Conservation (phyloP, 495 filamentous ascomycete species). For the Penicillium lagena region DNA sequence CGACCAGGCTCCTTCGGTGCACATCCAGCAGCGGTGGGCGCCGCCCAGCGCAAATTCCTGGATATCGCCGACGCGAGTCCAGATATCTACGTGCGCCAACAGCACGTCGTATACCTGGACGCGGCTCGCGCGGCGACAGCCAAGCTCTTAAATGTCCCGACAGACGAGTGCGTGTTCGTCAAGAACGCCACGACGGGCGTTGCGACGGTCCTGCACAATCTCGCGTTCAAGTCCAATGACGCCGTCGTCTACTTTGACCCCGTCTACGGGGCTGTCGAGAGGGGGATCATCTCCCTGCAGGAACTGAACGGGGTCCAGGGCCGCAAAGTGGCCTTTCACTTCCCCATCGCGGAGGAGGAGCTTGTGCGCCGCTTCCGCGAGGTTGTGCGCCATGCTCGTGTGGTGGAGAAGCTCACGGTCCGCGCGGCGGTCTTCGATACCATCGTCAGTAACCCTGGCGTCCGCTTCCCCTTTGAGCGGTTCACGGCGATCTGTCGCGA, state of each 20-base stretch:
- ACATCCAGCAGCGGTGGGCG: slow-evolving; percentile 54
- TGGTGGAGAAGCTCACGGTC: slow-evolving; percentile 37
- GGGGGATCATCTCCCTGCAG: slow-evolving; percentile 58
- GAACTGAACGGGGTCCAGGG: slow-evolving; percentile 46
- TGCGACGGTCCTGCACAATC: slow-evolving; percentile 71
- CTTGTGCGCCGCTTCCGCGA: slow-evolving; percentile 47
- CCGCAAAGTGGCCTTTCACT: slow-evolving; percentile 38
- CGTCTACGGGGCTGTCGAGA: slow-evolving; percentile 71
- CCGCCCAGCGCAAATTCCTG: slow-evolving; percentile 52
- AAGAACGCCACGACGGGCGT: slow-evolving; percentile 76
- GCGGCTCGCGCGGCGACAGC: slow-evolving; percentile 59
- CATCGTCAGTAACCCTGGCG: slow-evolving; percentile 66
- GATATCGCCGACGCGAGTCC: slow-evolving; percentile 55
- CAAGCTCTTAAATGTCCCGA: slow-evolving; percentile 51
- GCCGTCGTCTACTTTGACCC: slow-evolving; percentile 64
- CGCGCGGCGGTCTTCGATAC: slow-evolving; percentile 72
- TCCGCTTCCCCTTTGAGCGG: slow-evolving; percentile 70
- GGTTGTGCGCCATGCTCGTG: slow-evolving; percentile 33
- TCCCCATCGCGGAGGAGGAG: slow-evolving; percentile 55
- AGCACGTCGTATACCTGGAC: slow-evolving; percentile 52
- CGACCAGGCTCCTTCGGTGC: slow-evolving; percentile 71
- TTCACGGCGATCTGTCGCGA: slow-evolving; percentile 57
- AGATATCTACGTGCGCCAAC: slow-evolving; percentile 66
- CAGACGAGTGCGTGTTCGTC: slow-evolving; percentile 65
- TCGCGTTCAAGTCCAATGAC: slow-evolving; percentile 53